These are phyloP conservation scores for Botryotinia calthae DNA, from an alignment of 2,329 filamentous ascomycete genomes.

Conservation along the genomic window DNA sequence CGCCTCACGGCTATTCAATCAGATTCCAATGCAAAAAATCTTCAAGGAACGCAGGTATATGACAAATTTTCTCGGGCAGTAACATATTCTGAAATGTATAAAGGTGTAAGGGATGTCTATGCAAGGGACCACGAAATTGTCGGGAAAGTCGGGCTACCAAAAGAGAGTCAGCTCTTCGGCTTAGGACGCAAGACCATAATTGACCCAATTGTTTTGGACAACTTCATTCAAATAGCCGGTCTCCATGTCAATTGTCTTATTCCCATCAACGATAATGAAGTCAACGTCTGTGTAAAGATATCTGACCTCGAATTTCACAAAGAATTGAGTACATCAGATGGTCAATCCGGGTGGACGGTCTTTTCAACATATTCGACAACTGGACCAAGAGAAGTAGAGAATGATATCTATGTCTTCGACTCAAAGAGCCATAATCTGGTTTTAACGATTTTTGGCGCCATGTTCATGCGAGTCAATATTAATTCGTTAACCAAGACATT, in stretches of 20 bases:
- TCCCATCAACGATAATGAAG: slow-evolving; percentile 28
- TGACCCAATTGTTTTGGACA: slow-evolving; percentile 31
- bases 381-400: not conserved
- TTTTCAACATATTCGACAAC: not conserved
- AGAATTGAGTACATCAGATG: not conserved
- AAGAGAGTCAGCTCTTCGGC: not conserved
- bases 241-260: slow-evolving; percentile 17
- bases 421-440: not conserved
- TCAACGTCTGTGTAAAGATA: slow-evolving; percentile 16
- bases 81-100: slow-evolving; percentile 3
- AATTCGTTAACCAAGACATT: not conserved
- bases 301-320: not conserved
- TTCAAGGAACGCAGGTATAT: slow-evolving; percentile 1
- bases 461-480: not conserved
- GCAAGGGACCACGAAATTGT: not conserved
- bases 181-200: not conserved
- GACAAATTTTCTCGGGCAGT: not conserved
- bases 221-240: slow-evolving; percentile 41
- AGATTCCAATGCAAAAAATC: not conserved
- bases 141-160: not conserved
- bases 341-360: not conserved
- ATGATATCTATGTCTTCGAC: not conserved
- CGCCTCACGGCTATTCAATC: not conserved
- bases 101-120: slow-evolving; percentile 2
- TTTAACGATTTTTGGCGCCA: not conserved